Evolutionary conservation across 106 monocot species (phyloP), one percentile per base, ranked within the genome.

Genomic region (Gastrodia elata): DNA sequence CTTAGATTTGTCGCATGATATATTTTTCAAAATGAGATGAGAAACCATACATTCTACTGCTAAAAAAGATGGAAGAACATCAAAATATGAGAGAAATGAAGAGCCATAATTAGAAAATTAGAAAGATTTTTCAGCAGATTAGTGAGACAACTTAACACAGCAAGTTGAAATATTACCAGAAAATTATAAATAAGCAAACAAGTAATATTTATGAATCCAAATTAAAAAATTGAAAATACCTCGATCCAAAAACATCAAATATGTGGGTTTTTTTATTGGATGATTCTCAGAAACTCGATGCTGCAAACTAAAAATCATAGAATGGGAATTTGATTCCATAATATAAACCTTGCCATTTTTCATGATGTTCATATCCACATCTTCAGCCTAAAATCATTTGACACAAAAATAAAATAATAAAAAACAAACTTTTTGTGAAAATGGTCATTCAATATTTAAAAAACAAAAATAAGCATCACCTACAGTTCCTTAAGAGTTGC

Each of bases 401-500:
- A 27, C 28, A 61, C 61, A 32, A 32, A 61, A 0, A 32, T 15
- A 32, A 61, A 11, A 61, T 30, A 61, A 32, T 33, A 32, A 61
- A 14, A 61, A 11, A 33, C 14, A 30, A 61, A 32, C n/a, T n/a
- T 11, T 30, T 32, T 32, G 30, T 5, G 10, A 61, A 27, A 61
- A 61, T 61, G 27, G 32, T 32, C 32, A 33, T 30, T 27, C 61
- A 61, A 61, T 27, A 10, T 11, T 61, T 4, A 52, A 52, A 11
- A 61, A 61, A 58, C 27, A 26, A 8, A 58, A 4, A 58, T 6
- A 58, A 58, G 6, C 7, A 58, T 26, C 57, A 80, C 84, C 68
- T n/a, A 16, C 48, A 86, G 40, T 26, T 70, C 52, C 10, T n/a
- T 71, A 32, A 80, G 80, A 35, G 74, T n/a, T n/a, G n/a, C 4